A percentile compares a stretch with the other conserved stretches of the same genome.
These are phyloP conservation scores for Phytophthora citricola DNA, from an alignment of 352 stramenopile genomes.

Conservation along the genomic window DNA sequence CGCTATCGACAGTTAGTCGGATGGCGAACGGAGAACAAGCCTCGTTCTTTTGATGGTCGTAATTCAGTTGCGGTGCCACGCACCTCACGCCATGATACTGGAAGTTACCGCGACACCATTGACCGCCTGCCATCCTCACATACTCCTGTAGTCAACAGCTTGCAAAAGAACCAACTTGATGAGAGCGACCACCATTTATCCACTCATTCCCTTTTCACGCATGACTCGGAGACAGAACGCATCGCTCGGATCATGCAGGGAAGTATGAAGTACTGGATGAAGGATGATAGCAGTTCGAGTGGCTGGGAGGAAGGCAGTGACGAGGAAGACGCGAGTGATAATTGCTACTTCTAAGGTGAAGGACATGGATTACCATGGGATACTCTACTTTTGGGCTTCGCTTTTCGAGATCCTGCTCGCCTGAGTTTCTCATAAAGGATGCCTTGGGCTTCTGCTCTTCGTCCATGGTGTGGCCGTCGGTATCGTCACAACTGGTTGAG, in stretches of 20 bases:
- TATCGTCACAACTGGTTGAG: constrained; percentile 19
- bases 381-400: constrained; percentile 50
- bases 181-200: constrained; percentile 7
- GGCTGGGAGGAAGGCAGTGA: constrained; percentile 35
- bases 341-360: constrained; percentile 39
- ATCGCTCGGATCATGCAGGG: constrained; percentile 87
- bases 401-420: constrained; percentile 58
- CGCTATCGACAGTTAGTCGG: neutral
- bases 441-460: constrained; percentile 40
- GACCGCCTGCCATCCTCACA: constrained; percentile 1
- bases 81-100: neutral
- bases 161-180: neutral
- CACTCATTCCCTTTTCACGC: constrained; percentile 25
- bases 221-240: constrained; percentile 75
- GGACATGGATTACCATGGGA: neutral
- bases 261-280: constrained; percentile 66
- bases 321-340: constrained; percentile 45
- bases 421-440: constrained; percentile 83
- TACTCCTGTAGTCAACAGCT: neutral
- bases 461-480: constrained; percentile 17
- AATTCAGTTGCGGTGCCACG: neutral
- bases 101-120: neutral
- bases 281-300: constrained; percentile 40
- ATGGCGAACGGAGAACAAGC: neutral
- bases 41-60: neutral